Base-by-base conservation (phyloP, 2,329 filamentous ascomycete species). In the Fusarium sp. region DNA sequence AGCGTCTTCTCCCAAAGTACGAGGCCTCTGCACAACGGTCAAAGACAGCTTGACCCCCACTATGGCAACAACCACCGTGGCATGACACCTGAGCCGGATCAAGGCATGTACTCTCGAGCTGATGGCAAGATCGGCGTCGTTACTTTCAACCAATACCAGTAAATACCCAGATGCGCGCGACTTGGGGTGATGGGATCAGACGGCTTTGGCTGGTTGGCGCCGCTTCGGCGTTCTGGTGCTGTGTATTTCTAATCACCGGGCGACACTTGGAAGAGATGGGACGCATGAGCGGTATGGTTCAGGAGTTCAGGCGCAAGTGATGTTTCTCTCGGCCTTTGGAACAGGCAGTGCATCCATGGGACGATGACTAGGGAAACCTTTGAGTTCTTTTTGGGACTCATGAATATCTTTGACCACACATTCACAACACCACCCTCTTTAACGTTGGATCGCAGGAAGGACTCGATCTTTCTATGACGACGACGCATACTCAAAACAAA, bases 41-140 rank as follows among this genome's bases (percentile, higher is more conserved):
- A 83, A 70, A 79, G 84, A 32, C 83, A 83, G 60, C 68, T 78
- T 20, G 84, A 85, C 14, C 64, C 77, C 3, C 81, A 84, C 67
- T 78, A 79, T 39, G 68, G 75, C 23, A 60, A 64, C 6, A 71
- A 70, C 25, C 69, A 73, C 34, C 78, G 77, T 6, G 74, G 80
- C 9, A 45, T 78, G 14, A 76, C 70, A 23, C 75, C 79, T 7
- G 82, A 83, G 16, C 75, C 77, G 14, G 77, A 79, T 11, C 76
- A 80, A 39, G 82, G 80, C 66, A 76, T 77, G 61, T 84, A 83
- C 67, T 80, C 80, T 11, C 76, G 82, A 66, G 83, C 83, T 7
- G 81, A 83, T 43, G 83, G 83, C 25, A 76, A 80, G 56, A 73
- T 79, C 30, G 78, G 75, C 6, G 70, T 78, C 9, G 76, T 82